Conservation (phyloP, 345 rosid species). For the Corchorus capsularis region DNA sequence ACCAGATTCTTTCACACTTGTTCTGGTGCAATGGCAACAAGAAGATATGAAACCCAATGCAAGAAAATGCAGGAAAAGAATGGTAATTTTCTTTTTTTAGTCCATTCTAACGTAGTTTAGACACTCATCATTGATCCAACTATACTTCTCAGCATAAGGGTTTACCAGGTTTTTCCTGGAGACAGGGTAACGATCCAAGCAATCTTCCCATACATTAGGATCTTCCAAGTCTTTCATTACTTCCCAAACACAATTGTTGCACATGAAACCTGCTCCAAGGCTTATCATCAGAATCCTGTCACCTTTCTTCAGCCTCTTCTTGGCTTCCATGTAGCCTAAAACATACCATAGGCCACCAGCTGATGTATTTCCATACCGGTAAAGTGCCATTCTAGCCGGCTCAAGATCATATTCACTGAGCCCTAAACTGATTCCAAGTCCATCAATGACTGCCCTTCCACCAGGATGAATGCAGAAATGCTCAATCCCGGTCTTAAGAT, state of each 20-base stretch:
- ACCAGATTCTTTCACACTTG: not conserved
- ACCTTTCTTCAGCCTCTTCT: constrained; percentile 51
- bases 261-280: constrained; percentile 68
- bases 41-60: not conserved
- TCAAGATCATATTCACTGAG: constrained; percentile 62
- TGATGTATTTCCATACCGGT: constrained; percentile 80
- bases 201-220: constrained; percentile 47
- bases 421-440: constrained; percentile 54
- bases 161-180: not conserved
- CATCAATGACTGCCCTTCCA: constrained; percentile 75
- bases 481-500: constrained; percentile 50
- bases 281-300: constrained; percentile 56
- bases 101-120: constrained; percentile 17
- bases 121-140: constrained; percentile 26
- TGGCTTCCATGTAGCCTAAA: constrained; percentile 67
- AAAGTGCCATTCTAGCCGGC: constrained; percentile 82
- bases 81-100: not conserved
- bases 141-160: constrained; percentile 20
- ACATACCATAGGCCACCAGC: constrained; percentile 88
- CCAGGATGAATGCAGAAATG: constrained; percentile 71
- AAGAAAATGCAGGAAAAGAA: not conserved
- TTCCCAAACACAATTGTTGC: constrained; percentile 62
- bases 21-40: not conserved
- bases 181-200: constrained; percentile 39
- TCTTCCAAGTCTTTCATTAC: constrained; percentile 47